Base-by-base conservation (phyloP, 2,329 filamentous ascomycete genomes). In the Penicillium sp. region DNA sequence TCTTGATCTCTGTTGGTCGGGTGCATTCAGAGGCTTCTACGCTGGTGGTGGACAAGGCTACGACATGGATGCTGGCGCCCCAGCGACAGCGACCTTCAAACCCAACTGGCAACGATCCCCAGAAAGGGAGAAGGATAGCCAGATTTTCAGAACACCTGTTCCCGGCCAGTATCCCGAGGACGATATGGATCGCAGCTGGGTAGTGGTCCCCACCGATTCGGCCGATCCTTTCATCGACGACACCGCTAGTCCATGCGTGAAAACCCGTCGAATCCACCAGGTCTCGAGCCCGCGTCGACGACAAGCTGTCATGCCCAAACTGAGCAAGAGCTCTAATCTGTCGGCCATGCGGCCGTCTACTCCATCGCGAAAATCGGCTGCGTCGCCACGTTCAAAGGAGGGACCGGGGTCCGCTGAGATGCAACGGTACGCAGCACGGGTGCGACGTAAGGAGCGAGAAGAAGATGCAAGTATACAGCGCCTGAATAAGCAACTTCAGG, bases 41-140 rank as follows among this genome's bases (percentile, higher is more conserved):
- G 92, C 93, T 13, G 93, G 93, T 8, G 91, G 89, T 3, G 93
- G 93, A 9, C 81, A 80, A 58, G 87, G 86, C 26, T 96, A 93
- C 68, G 78, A 83, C 7, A 77, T 91, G 64, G 71, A 79, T 26
- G 58, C 71, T 50, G 69, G 62, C 44, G 54, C 59, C 33, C 50
- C 58, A 51, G 50, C 59, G 27, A 60, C 59, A 51, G 48, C 59
- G 27, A 60, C 59, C 9, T 57, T 67, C 5, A 63, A 69, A 43
- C 52, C 69, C 49, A 72, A 58, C 21, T 71, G 73, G 70, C 67
- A 72, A 33, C 62, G 35, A 42, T 42, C 72, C 23, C 50, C 66
- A 4, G 33, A 67, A 4, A 42, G 9, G 19, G 67, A 70, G 37
- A 69, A 73, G 29, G 63, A 73, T 2, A 25, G 11, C 27, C 55